Conservation (phyloP, 169 alveolate genomes). For the Eimeria mitis region DNA sequence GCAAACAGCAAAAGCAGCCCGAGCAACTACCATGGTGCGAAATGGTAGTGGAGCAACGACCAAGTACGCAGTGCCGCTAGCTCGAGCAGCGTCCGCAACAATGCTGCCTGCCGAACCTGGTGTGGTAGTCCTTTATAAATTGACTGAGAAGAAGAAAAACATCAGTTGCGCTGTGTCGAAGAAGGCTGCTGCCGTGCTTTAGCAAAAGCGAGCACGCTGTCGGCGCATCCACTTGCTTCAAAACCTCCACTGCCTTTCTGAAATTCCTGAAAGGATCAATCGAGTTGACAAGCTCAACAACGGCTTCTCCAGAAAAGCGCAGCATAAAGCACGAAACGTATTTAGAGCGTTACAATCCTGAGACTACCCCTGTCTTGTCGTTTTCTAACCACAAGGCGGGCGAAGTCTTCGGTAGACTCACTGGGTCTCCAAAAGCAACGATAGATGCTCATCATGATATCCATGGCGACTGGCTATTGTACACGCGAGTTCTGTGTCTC, state of each 20-base stretch:
- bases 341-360: background rate
- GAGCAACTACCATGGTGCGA: background rate
- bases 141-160: conserved; percentile 57
- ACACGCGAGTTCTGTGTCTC: conserved; percentile 76
- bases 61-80: conserved; percentile 1
- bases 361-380: background rate
- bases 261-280: conserved; percentile 6
- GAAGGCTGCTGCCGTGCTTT: conserved; percentile 70
- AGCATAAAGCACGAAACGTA: background rate
- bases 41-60: background rate
- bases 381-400: background rate
- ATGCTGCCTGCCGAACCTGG: conserved; percentile 58
- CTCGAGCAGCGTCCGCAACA: background rate
- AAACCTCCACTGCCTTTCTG: conserved; percentile 48
- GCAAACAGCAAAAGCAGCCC: background rate
- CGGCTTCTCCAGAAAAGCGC: background rate
- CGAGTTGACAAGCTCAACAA: background rate
- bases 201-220: conserved; percentile 79
- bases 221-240: conserved; percentile 81
- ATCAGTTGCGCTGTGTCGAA: conserved; percentile 68
- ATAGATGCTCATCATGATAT: conserved; percentile 73
- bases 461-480: conserved; percentile 80
- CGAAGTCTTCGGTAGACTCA: background rate
- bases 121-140: conserved; percentile 58
- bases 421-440: conserved; percentile 66